phyloP scores from a whole-genome alignment of 805 yeast genomes.

The Isabelozyma heimii region DNA sequence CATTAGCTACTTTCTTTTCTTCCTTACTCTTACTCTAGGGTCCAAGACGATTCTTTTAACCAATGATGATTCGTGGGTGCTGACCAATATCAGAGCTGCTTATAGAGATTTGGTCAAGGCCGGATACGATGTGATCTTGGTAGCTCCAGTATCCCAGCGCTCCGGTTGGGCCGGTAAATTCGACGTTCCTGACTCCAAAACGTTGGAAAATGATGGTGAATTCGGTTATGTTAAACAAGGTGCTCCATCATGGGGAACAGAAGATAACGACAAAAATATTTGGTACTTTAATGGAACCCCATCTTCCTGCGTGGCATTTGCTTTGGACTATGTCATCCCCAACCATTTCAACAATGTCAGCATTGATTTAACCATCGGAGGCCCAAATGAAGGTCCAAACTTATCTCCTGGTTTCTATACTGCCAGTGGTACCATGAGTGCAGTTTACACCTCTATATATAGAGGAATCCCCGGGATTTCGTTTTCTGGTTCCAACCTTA shows the following conservation, averaged over 20 bases:
- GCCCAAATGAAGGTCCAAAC: conserved; percentile 30
- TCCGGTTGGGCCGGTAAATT: conserved; percentile 58
- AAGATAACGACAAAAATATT: conserved; percentile 21
- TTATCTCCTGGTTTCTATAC: conserved; percentile 26
- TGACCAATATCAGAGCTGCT: conserved; percentile 21
- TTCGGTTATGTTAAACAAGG: conserved; percentile 48
- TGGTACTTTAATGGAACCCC: conserved; percentile 31
- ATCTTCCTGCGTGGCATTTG: conserved; percentile 23
- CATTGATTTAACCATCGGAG: conserved; percentile 23
- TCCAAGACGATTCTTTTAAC: conserved; percentile 16
- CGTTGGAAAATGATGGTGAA: conserved; percentile 44
- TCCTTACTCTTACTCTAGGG: neutral
- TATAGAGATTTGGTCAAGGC: conserved; percentile 20
- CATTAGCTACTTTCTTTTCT: neutral
- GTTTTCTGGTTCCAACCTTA: conserved; percentile 22
- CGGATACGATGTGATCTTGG: conserved; percentile 48
- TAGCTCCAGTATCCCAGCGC: conserved; percentile 52
- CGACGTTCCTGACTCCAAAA: conserved; percentile 37
- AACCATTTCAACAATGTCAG: conserved; percentile 14
- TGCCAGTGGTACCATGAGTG: conserved; percentile 24
- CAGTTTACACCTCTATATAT: conserved; percentile 21
- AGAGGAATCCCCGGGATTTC: conserved; percentile 25
- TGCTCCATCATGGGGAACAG: conserved; percentile 56
- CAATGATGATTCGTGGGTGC: conserved; percentile 17
- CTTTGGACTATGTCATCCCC: conserved; percentile 22